phyloP scores from a whole-genome alignment of 2,329 filamentous ascomycete genomes.

The Colletotrichum scovillei region DNA sequence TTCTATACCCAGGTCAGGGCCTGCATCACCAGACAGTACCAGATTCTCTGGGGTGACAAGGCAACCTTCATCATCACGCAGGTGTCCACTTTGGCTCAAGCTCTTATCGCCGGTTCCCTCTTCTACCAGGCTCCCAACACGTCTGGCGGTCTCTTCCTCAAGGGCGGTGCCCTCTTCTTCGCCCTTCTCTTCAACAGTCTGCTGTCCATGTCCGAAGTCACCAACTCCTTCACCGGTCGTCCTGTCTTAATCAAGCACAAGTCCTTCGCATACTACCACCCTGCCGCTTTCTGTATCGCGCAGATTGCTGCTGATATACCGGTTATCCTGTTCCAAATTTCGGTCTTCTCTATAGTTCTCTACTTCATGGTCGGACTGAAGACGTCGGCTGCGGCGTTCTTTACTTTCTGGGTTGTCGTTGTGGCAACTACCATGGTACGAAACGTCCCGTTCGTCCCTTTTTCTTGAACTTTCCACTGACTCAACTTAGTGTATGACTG shows the following conservation, averaged over 20 bases:
- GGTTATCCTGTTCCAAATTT: conserved; percentile 68
- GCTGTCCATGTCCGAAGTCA: conserved; percentile 74
- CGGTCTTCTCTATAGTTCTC: conserved; percentile 65
- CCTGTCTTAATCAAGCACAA: conserved; percentile 70
- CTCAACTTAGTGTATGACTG: conserved; percentile 61
- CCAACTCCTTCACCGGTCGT: conserved; percentile 69
- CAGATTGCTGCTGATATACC: conserved; percentile 66
- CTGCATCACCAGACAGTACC: conserved; percentile 70
- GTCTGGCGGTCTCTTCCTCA: conserved; percentile 71
- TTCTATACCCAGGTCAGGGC: conserved; percentile 67
- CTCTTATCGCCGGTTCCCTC: conserved; percentile 72
- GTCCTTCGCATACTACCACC: conserved; percentile 67
- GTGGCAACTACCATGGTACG: conserved; percentile 62
- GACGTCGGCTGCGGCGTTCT: conserved; percentile 63
- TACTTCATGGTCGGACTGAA: conserved; percentile 74
- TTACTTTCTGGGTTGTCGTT: conserved; percentile 70
- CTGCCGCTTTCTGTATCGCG: conserved; percentile 68
- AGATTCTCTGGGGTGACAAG: conserved; percentile 74
- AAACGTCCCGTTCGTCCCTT: not conserved
- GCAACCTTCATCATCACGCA: conserved; percentile 73
- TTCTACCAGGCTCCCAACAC: conserved; percentile 73
- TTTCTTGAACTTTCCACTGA: conserved; percentile 8
- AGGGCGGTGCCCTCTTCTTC: conserved; percentile 73
- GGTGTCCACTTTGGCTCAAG: conserved; percentile 65
- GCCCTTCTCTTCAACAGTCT: conserved; percentile 72